Base-by-base conservation (phyloP, 169 alveolate genomes). In the Plasmodium coatneyi region DNA sequence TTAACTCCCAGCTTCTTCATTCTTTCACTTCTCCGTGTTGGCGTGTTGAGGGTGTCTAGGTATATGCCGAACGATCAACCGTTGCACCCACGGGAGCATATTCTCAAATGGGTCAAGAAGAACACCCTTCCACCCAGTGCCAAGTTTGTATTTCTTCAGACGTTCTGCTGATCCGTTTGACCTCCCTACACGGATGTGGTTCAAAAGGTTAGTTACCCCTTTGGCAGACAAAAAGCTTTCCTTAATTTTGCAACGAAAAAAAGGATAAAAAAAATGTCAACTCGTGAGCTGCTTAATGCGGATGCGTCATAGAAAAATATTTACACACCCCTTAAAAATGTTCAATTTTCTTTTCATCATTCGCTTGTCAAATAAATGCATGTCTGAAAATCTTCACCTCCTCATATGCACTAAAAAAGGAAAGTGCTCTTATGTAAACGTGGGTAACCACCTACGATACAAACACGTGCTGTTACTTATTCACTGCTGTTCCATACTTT, bases 1-100 rank as follows among this genome's bases (percentile, higher is more conserved):
- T 60, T 89, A 16, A 89, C 89, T 30, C 94, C 94, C 6, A 89
- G 74, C 36, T 79, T 89, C 79, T 89, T 89, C 94, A 89, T 89
- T 60, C 43, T 71, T 41, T 6, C 56, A 30, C 14, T 54, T 39
- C 19, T 22, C 25, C 7, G n/a, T 34, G 4, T 78, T 4, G 25
- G 3, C 6, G 41, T 71, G 46, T 6, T 72, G 39, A 72, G 22
- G 25, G 46, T 72, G 46, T 34, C 46, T 22, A 72, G 19, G 22
- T 72, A 72, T 72, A 34, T 22, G 22, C 28, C 49, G 12, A 49
- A 49, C 25, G 22, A 2, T 16, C 60, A 49, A 49, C 19, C 60
- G 60, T 16, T 14, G 60, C 60, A 16, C 60, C 60, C 19, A 16
- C 22, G 60, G 60, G 60, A 49, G 25, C 14, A 49, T 49, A 49